A percentile compares a stretch with the other conserved stretches of the same genome.
These are phyloP conservation scores for Planoprotostelium fungivorum DNA, from an alignment of 78 protist species.

Conservation along the genomic window DNA sequence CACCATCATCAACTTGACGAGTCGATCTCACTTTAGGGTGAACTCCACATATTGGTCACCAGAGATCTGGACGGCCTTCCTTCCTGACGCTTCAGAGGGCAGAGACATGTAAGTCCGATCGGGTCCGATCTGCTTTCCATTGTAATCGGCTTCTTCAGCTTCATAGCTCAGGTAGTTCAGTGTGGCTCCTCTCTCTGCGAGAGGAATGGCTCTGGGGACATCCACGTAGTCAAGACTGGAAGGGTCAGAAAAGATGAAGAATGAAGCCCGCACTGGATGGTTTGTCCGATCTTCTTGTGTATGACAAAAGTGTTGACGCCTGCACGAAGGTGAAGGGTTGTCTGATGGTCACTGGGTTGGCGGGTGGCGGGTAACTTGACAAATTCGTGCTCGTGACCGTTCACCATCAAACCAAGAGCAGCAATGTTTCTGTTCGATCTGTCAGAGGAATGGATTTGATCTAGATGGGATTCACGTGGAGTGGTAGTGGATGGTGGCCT, in stretches of 20 bases:
- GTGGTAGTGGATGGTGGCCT: background rate
- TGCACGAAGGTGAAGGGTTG: background rate
- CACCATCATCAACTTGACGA: background rate
- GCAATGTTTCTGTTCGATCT: background rate
- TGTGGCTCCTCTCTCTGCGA: conserved; percentile 2
- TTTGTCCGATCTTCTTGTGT: background rate
- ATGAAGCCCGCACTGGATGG: background rate
- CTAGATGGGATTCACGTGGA: background rate
- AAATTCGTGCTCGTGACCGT: background rate
- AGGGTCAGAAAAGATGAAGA: background rate
- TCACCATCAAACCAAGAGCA: background rate
- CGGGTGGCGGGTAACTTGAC: background rate
- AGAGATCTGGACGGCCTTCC: background rate
- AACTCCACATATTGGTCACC: background rate
- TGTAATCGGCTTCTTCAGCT: background rate
- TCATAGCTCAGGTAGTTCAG: background rate
- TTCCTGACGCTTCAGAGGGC: background rate
- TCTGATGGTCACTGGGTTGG: background rate
- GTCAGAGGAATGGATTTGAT: background rate
- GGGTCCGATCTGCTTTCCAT: background rate
- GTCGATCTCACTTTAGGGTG: background rate
- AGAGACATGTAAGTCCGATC: background rate
- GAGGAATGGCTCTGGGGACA: background rate
- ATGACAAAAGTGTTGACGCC: background rate
- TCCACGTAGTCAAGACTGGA: background rate